Evolutionary conservation across 768 basidiomycete species (phyloP), one percentile per base, ranked within the genome.

Genomic region (Tricholoma flavovirens): DNA sequence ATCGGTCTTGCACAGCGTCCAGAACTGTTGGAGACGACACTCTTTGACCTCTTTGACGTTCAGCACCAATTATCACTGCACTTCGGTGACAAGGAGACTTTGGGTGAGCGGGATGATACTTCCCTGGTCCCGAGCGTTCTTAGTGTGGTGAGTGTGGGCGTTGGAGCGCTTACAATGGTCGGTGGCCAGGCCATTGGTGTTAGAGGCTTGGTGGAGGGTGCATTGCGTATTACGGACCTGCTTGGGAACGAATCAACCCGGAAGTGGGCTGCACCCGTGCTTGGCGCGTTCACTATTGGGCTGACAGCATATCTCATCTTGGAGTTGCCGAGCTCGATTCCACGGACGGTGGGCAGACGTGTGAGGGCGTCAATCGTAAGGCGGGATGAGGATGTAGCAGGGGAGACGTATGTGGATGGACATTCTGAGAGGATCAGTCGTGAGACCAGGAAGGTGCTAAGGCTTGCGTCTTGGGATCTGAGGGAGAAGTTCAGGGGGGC

Each of bases 361-460:
- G 83, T 98, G 55, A 82, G 81, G 59, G 76, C 83, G 2, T 79
- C 84, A 3, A 78, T 97, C 7, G 64, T 78, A 14, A 74, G 69
- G 30, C 75, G 75, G 43, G 77, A 77, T 29, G 74, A 69, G 17
- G 79, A 79, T 21, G 29, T 45, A 22, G 22, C 17, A 2, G 71
- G 75, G 32, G 80, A 82, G 48, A 77, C 83, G 29, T 93, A 86
- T 64, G 79, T 87, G 29, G 82, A 85, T 55, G 76, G 73, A 2
- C 87, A 98, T 65, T 79, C 82, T 2, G 77, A 75, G 42, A 78
- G 96, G 19, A 79, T 98, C 38, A 75, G 83, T 52, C 77, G 84
- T 35, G 96, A 98, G 79, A 90, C 93, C 21, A 81, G 96, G 63
- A 98, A 98, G 75, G 96, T 99, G 46, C 74, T 99, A 57, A 78